Evolutionary conservation across 352 stramenopile species (phyloP).

Genomic region (Phytophthora kernoviae): DNA sequence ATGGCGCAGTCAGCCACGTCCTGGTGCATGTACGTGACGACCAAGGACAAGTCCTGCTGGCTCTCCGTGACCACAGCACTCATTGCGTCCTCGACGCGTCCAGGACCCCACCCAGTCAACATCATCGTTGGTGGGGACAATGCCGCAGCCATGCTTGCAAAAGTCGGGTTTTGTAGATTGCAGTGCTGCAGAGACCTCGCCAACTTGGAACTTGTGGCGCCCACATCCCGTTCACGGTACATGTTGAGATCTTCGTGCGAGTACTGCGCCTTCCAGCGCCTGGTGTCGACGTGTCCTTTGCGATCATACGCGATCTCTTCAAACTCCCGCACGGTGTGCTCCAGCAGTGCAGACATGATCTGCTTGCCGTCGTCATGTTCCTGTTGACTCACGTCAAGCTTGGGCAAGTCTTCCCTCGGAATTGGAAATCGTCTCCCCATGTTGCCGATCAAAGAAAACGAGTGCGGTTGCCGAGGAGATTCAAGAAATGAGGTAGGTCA

Average conservation of each 20-base stretch:
- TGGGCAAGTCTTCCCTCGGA: slow-evolving; percentile 39
- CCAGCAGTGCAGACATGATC: slow-evolving; percentile 42
- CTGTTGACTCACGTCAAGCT: slow-evolving; percentile 30
- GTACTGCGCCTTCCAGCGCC: slow-evolving; percentile 42
- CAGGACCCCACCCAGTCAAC: slow-evolving; percentile 41
- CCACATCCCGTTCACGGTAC: slow-evolving; percentile 45
- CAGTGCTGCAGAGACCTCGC: slow-evolving; percentile 24
- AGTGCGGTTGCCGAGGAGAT: slow-evolving; percentile 11
- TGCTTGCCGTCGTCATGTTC: slow-evolving; percentile 39
- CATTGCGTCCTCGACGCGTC: slow-evolving; percentile 53
- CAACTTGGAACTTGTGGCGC: slow-evolving; percentile 28
- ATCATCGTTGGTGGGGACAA: slow-evolving; percentile 31
- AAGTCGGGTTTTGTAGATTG: slow-evolving; percentile 20
- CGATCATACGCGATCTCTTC: slow-evolving; percentile 38
- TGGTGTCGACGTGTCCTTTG: slow-evolving; percentile 34
- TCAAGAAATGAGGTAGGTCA: slow-evolving; percentile 23
- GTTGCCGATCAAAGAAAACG: slow-evolving; percentile 2
- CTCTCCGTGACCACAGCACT: slow-evolving; percentile 50
- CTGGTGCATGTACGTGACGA: slow-evolving; percentile 59
- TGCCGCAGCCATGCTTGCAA: slow-evolving; percentile 26
- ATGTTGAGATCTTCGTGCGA: slow-evolving; percentile 47
- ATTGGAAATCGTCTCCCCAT: slow-evolving; percentile 50
- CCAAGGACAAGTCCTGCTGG: slow-evolving; percentile 52
- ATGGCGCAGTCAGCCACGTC: slow-evolving; percentile 60
- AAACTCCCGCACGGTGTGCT: slow-evolving; percentile 47